phyloP scores from a whole-genome alignment of 345 rosid species.

The Murraya paniculata region DNA sequence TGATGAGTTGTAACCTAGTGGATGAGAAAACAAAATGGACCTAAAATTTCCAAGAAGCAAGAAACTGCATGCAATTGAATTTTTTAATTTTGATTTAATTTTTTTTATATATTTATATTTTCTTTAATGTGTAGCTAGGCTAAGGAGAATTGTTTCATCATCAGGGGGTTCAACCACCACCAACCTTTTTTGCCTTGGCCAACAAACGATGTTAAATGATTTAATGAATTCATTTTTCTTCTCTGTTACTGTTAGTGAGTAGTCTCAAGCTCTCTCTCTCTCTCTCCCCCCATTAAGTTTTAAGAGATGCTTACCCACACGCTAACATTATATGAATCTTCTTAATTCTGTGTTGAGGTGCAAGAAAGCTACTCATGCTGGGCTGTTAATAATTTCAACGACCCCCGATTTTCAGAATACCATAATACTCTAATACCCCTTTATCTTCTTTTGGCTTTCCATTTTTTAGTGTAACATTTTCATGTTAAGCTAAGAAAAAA shows the following conservation, averaged over 20 bases:
- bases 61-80: background rate
- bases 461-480: background rate
- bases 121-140: background rate
- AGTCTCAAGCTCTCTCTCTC: conserved; percentile 4
- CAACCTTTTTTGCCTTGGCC: conserved; percentile 49
- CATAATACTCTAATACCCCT: background rate
- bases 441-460: conserved; percentile 3
- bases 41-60: background rate
- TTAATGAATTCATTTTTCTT: conserved; percentile 32
- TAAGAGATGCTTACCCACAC: conserved; percentile 21
- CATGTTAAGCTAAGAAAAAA: conserved; percentile 5
- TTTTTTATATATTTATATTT: background rate
- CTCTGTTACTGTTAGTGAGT: conserved; percentile 16
- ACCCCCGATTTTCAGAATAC: conserved; percentile 11
- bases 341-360: background rate
- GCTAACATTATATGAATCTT: conserved; percentile 12
- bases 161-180: conserved; percentile 79
- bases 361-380: conserved; percentile 1
- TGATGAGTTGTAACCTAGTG: conserved; percentile 18
- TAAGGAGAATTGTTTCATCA: conserved; percentile 18
- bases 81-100: background rate
- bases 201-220: conserved; percentile 50
- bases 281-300: conserved; percentile 12
- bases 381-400: background rate
- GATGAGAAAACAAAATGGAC: conserved; percentile 4